phyloP scores from a whole-genome alignment of 2,329 filamentous ascomycete genomes.

The Beauveria brongniartii region DNA sequence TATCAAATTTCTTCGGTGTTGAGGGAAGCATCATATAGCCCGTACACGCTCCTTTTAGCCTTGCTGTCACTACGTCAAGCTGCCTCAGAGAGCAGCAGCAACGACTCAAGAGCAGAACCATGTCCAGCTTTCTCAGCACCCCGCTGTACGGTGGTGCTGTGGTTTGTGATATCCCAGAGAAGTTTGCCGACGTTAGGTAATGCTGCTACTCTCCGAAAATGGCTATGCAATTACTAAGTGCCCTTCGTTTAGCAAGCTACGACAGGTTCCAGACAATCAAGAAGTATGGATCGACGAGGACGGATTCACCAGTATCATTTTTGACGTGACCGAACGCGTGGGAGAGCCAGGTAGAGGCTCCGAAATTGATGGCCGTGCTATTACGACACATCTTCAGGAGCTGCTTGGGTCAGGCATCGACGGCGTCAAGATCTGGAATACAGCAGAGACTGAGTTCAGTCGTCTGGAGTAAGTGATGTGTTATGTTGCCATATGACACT shows the following conservation, averaged over 20 bases:
- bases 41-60: not conserved
- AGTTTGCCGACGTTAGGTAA: constrained; percentile 68
- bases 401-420: constrained; percentile 57
- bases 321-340: constrained; percentile 84
- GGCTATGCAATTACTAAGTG: not conserved
- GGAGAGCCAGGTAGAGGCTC: constrained; percentile 43
- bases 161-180: constrained; percentile 56
- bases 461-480: constrained; percentile 40
- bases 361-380: constrained; percentile 60
- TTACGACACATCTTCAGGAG: constrained; percentile 61
- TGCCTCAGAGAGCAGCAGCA: no score
- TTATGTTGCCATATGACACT: not conserved
- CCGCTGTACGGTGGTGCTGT: constrained; percentile 68
- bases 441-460: constrained; percentile 51
- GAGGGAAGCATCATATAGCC: not conserved
- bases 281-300: constrained; percentile 83
- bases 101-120: constrained; percentile 20
- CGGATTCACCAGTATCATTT: constrained; percentile 78
- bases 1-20: not conserved
- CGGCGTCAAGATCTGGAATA: constrained; percentile 58
- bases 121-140: constrained; percentile 48
- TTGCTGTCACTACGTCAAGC: not conserved
- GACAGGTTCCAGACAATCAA: constrained; percentile 78
- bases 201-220: constrained; percentile 9
- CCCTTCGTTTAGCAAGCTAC: constrained; percentile 48